Percentiles rank a stretch among this genome's conserved stretches.
phyloP scores from a whole-genome alignment of 305 asterid genomes.

The Fraxinus greggii region DNA sequence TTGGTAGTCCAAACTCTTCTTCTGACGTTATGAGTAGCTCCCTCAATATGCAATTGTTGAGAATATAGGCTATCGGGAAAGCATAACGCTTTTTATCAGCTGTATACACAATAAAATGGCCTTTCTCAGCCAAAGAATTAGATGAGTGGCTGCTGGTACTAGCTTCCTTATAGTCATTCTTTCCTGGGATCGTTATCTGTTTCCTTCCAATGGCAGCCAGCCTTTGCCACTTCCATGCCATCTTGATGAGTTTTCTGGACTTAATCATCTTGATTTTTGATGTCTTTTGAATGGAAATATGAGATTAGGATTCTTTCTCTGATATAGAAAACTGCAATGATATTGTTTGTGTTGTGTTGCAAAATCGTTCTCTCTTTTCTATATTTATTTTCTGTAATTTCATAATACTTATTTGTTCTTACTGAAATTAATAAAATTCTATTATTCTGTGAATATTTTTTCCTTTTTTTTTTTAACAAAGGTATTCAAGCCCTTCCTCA shows the following conservation, averaged over 20 bases:
- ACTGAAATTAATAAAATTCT: too few species aligned
- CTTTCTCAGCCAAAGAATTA: slow-evolving; percentile 23
- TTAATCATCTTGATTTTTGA: slow-evolving; percentile 25
- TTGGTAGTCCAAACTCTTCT: slow-evolving; percentile 36
- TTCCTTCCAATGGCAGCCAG: neutral
- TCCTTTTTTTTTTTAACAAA: too few species aligned
- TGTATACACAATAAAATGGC: slow-evolving; percentile 39
- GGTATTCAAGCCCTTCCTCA: neutral
- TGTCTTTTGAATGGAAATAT: neutral
- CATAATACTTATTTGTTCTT: too few species aligned
- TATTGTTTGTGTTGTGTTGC: neutral
- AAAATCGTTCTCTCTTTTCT: too few species aligned
- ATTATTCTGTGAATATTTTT: too few species aligned
- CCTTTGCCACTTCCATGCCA: slow-evolving; percentile 39
- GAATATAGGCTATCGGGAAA: slow-evolving; percentile 26
- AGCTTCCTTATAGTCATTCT: neutral
- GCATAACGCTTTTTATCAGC: slow-evolving; percentile 27
- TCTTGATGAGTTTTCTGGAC: slow-evolving; percentile 26
- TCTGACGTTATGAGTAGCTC: slow-evolving; percentile 38
- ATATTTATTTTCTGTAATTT: too few species aligned
- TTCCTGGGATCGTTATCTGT: neutral
- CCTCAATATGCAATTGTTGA: slow-evolving; percentile 24
- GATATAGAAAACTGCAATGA: neutral
- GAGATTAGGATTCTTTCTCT: neutral
- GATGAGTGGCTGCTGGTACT: neutral